These are phyloP conservation scores for Botrytis deweyae DNA, from an alignment of 2,329 filamentous ascomycete genomes.

Conservation along the genomic window DNA sequence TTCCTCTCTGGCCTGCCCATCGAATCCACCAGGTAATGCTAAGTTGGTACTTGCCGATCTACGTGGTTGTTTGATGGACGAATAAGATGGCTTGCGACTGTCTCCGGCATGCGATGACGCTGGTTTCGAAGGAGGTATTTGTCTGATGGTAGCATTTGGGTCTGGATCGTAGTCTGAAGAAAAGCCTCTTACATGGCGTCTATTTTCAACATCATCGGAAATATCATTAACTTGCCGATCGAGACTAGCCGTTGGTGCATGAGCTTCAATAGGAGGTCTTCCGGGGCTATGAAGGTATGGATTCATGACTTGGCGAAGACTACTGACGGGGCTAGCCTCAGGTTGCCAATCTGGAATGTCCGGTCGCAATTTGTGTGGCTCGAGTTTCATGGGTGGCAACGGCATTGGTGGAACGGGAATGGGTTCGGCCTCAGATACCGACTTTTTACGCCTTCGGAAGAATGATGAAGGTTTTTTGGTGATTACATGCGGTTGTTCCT, in stretches of 20 bases:
- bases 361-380: conserved; percentile 27
- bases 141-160: conserved; percentile 67
- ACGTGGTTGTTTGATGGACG: conserved; percentile 25
- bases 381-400: conserved; percentile 34
- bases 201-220: conserved; percentile 27
- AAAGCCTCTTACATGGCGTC: conserved; percentile 54
- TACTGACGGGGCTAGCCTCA: conserved; percentile 66
- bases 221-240: conserved; percentile 32
- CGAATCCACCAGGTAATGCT: conserved; percentile 12
- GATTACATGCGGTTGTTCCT: conserved; percentile 45
- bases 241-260: conserved; percentile 25
- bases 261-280: conserved; percentile 30
- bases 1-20: conserved; percentile 34
- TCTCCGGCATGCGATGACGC: conserved; percentile 15
- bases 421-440: conserved; percentile 66
- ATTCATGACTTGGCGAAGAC: conserved; percentile 82
- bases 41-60: conserved; percentile 24
- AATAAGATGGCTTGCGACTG: conserved; percentile 22
- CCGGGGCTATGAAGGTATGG: conserved; percentile 60
- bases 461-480: conserved; percentile 94
- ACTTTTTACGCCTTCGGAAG: conserved; percentile 92
- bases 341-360: conserved; percentile 32
- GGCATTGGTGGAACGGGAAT: conserved; percentile 51
- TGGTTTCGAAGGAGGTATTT: conserved; percentile 46
- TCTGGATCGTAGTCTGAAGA: conserved; percentile 75